Evolutionary conservation across 495 filamentous ascomycete genomes (phyloP), one percentile per base, ranked within the genome.

Genomic region (Delitschia confertaspora): DNA sequence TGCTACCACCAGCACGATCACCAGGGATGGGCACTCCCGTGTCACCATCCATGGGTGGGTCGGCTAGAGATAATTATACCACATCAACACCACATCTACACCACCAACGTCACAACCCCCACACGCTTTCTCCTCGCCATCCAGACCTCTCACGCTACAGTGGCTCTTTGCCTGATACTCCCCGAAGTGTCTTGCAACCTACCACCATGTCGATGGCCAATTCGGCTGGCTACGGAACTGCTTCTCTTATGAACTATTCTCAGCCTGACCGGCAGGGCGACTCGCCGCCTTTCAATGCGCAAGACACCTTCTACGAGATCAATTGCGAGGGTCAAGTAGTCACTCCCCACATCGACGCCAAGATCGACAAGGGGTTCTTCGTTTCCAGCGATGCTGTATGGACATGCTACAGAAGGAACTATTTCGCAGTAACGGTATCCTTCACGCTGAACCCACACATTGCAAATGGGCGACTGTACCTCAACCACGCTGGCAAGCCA

Each of bases 381-480:
- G 69, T 80, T 31, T 80, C 83, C 29, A 74, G 74, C 2, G 89
- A 95, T 42, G 71, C 75, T 10, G 85, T 91, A 46, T 96, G 89
- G 89, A 96, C 89, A 0, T 96, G 89, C 64, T 96, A 96, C 58
- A 72, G 89, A 36, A 73, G 89, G 27, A 96, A 96, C 62, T 96
- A 96, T 62, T 93, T 96, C 60, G 81, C 85, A 1, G 82, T 94
- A 34, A 74, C 80, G 20, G 94, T 88, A 62, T 83, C 79, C 0
- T 95, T 83, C 63, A 74, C 74, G 4, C 65, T 96, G 3, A 63
- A 73, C 18, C 79, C 78, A 47, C 50, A 69, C 64, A 16, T 65
- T 58, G 58, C 17, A 23, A 61, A 64, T 23, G 42, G 42, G 6
- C 37, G 53, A 9, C 47, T 56, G 2, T 51, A 51, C 39, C 32